Conservation (phyloP, 2,329 filamentous ascomycete species). For the Xylaria polymorpha region DNA sequence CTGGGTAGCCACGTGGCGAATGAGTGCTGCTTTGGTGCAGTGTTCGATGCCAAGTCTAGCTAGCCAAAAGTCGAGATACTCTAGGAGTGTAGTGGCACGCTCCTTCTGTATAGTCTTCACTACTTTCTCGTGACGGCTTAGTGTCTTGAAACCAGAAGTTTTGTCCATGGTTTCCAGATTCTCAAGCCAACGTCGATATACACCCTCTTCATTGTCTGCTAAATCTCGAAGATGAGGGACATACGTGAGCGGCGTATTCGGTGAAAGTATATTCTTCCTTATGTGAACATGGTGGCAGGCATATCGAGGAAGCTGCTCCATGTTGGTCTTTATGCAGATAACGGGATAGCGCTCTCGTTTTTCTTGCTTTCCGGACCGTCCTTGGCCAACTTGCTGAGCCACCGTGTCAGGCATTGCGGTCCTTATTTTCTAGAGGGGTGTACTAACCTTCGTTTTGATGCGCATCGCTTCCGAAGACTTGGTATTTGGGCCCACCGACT, state of each 20-base stretch:
- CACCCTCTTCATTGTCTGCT: slow-evolving; percentile 65
- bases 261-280: slow-evolving; percentile 68
- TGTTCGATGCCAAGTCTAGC: slow-evolving; percentile 61
- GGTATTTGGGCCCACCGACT: slow-evolving; percentile 46
- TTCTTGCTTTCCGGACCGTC: slow-evolving; percentile 57
- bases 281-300: slow-evolving; percentile 71
- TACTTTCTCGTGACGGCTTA: slow-evolving; percentile 64
- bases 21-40: slow-evolving; percentile 64
- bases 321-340: slow-evolving; percentile 61
- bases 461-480: slow-evolving; percentile 58
- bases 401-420: slow-evolving; percentile 39
- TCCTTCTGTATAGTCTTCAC: slow-evolving; percentile 63
- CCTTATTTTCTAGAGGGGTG: neutral
- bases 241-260: slow-evolving; percentile 70
- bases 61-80: slow-evolving; percentile 67
- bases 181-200: slow-evolving; percentile 67
- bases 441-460: slow-evolving; percentile 63
- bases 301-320: slow-evolving; percentile 66
- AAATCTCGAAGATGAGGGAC: slow-evolving; percentile 69
- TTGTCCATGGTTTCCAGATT: slow-evolving; percentile 68
- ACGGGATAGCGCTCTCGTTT: slow-evolving; percentile 57
- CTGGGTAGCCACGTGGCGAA: slow-evolving; percentile 64
- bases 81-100: slow-evolving; percentile 61
- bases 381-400: slow-evolving; percentile 55
- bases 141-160: slow-evolving; percentile 67